phyloP scores from a whole-genome alignment of 1,139 yeast species.

The Lodderomyces jiufengensis region DNA sequence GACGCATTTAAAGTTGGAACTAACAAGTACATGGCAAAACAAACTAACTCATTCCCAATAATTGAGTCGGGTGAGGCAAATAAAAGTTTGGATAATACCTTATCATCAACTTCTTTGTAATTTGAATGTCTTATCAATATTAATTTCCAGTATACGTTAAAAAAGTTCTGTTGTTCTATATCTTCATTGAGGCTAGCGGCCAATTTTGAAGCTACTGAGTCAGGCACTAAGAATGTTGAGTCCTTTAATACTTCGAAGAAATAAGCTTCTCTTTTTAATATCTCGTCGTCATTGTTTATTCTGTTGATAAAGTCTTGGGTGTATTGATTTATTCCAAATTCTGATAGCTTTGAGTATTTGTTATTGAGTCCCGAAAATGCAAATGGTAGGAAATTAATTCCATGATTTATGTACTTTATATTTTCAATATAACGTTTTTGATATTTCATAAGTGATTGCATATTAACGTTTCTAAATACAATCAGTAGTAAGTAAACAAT shows the following conservation, averaged over 20 bases:
- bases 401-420: slow-evolving; percentile 26
- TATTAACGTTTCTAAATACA: slow-evolving; percentile 57
- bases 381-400: slow-evolving; percentile 45
- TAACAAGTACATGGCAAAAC: background rate
- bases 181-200: slow-evolving; percentile 3
- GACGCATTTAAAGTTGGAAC: slow-evolving; percentile 1
- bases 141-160: slow-evolving; percentile 13
- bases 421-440: slow-evolving; percentile 43
- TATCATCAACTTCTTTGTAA: slow-evolving; percentile 5
- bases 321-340: slow-evolving; percentile 43
- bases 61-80: slow-evolving; percentile 5
- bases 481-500: slow-evolving; percentile 43
- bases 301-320: slow-evolving; percentile 49
- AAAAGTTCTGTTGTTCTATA: slow-evolving; percentile 1
- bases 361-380: slow-evolving; percentile 43
- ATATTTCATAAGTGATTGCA: slow-evolving; percentile 44
- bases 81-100: slow-evolving; percentile 13
- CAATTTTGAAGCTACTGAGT: slow-evolving; percentile 1
- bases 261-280: slow-evolving; percentile 8
- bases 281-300: slow-evolving; percentile 14
- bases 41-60: slow-evolving; percentile 1
- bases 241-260: slow-evolving; percentile 32
- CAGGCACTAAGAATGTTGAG: slow-evolving; percentile 5
- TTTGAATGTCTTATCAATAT: slow-evolving; percentile 8
- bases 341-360: slow-evolving; percentile 41